A percentile compares a stretch with the other conserved stretches of the same genome.
These are phyloP conservation scores for Hebeloma cylindrosporum DNA, from an alignment of 768 basidiomycete species.

Conservation along the genomic window DNA sequence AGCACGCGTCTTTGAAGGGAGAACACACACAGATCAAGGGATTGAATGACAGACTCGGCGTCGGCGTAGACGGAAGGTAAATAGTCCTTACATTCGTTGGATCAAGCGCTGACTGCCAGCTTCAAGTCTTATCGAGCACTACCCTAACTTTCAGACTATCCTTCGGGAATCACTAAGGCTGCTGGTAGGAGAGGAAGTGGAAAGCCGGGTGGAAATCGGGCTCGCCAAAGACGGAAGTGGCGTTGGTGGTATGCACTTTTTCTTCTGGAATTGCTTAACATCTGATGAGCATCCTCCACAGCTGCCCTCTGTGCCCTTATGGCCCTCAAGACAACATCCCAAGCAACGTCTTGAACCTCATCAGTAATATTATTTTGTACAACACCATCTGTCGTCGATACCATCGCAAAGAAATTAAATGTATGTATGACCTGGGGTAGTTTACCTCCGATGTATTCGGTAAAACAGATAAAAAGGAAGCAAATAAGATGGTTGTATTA, in stretches of 20 bases:
- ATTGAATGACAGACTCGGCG: slow-evolving; percentile 52
- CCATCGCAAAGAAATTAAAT: no score
- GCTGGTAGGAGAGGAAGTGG: slow-evolving; percentile 79
- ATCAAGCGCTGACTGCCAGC: slow-evolving; percentile 4
- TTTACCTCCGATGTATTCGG: no score
- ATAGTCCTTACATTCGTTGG: background rate
- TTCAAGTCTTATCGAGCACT: slow-evolving; percentile 82
- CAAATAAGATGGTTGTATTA: slow-evolving; percentile 4
- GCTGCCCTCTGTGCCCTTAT: slow-evolving; percentile 88
- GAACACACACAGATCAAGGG: slow-evolving; percentile 32
- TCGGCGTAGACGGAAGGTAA: slow-evolving; percentile 94
- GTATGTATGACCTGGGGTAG: no score
- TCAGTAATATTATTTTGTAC: no score
- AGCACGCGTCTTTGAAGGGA: slow-evolving; percentile 54
- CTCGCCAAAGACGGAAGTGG: slow-evolving; percentile 98
- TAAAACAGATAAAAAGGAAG: no score
- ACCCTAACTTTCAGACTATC: slow-evolving; percentile 79
- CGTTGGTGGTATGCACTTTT: slow-evolving; percentile 77
- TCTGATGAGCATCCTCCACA: slow-evolving; percentile 28
- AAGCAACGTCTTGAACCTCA: no score
- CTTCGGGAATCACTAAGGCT: slow-evolving; percentile 73
- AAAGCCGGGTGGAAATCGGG: slow-evolving; percentile 80
- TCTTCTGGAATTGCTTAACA: slow-evolving; percentile 9
- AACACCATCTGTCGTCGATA: no score
- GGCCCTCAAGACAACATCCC: slow-evolving; percentile 65